These are phyloP conservation scores for Malassezia slooffiae DNA, from an alignment of 1,284 basidiomycete genomes.

Conservation along the genomic window DNA sequence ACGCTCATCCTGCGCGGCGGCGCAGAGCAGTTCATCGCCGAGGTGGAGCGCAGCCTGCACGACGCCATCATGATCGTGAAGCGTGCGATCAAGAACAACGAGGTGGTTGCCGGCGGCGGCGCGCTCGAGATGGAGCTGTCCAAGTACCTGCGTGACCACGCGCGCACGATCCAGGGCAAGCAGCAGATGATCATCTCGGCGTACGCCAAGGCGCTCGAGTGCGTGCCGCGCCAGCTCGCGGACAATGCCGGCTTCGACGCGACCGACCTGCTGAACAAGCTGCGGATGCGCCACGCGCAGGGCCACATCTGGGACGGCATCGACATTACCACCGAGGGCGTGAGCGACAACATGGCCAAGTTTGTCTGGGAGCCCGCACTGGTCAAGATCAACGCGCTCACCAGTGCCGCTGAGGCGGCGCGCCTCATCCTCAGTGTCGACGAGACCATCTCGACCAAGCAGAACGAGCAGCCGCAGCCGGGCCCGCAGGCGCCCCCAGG, in stretches of 20 bases:
- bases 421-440: constrained; percentile 60
- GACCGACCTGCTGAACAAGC: constrained; percentile 90
- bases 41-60: constrained; percentile 91
- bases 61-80: constrained; percentile 99
- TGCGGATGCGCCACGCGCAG: constrained; percentile 88
- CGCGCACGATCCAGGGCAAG: constrained; percentile 87
- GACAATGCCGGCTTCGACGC: constrained; percentile 98
- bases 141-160: constrained; percentile 77
- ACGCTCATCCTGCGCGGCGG: constrained; percentile 92
- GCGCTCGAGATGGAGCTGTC: constrained; percentile 99
- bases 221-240: constrained; percentile 94
- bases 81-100: constrained; percentile 85
- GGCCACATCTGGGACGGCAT: constrained; percentile 82
- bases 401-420: constrained; percentile 87
- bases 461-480: constrained; percentile 30
- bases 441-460: constrained; percentile 43
- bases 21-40: constrained; percentile 97
- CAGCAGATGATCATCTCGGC: constrained; percentile 88
- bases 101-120: constrained; percentile 93
- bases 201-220: constrained; percentile 91
- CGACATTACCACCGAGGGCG: constrained; percentile 77
- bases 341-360: constrained; percentile 84
- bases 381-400: constrained; percentile 89
- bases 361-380: constrained; percentile 98
- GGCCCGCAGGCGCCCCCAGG: constrained; percentile 25